A percentile compares a stretch with the other conserved stretches of the same genome.
Conservation (phyloP, 306 rosid species). For the Ziziphus jujuba region DNA sequence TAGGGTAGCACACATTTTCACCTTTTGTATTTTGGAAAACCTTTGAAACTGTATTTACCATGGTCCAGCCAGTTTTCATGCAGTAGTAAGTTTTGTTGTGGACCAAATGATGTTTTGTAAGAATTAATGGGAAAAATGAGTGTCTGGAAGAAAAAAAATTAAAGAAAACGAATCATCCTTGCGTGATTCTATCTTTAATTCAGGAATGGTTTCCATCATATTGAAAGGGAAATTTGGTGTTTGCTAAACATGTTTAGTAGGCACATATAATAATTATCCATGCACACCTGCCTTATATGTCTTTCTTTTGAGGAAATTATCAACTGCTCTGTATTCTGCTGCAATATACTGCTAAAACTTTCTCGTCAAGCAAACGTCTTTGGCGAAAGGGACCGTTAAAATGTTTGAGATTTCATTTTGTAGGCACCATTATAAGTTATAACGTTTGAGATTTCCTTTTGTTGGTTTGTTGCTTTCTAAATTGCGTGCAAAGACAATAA, state of each 20-base stretch:
- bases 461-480: neutral
- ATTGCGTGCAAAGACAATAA: neutral
- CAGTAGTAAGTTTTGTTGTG: conserved; percentile 27
- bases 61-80: conserved; percentile 25
- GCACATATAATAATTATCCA: neutral
- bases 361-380: too few relatives aligned
- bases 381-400: too few relatives aligned
- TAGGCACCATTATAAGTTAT: too few relatives aligned
- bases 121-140: conserved; percentile 16
- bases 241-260: neutral
- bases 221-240: neutral
- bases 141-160: conserved; percentile 11
- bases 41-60: conserved; percentile 10
- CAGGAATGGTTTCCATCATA: neutral
- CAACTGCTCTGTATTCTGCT: too few relatives aligned
- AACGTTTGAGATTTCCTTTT: too few relatives aligned
- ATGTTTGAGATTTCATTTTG: too few relatives aligned
- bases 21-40: neutral
- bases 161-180: conserved; percentile 8
- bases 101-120: conserved; percentile 17
- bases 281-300: neutral
- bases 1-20: conserved; percentile 31
- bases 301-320: too few relatives aligned
- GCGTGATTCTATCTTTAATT: neutral
- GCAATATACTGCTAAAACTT: too few relatives aligned